Base-by-base conservation (phyloP, 805 yeast genomes). In the Candida pseudofarinosa region DNA sequence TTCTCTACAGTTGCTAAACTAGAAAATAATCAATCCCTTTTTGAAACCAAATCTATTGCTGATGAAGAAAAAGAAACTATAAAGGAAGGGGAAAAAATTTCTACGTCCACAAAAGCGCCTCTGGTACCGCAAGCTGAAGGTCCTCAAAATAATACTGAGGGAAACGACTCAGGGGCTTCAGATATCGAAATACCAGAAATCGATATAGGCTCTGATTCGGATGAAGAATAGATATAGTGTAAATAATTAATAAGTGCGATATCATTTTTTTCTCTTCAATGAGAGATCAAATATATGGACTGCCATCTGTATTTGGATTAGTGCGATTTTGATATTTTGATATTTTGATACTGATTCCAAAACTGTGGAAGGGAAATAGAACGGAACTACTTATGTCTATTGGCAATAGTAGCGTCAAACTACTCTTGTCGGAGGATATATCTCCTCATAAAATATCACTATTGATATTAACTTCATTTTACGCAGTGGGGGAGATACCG, bases 381-480 rank as follows among this genome's bases (percentile, higher is more conserved):
- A 7, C 28, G 13, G 10, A 7, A 7, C 10, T 23, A 7, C 10
- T 23, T 10, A 39, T 39, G 42, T 4, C 31, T 19, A 20, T 18
- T 12, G 33, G 37, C 35, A 35, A 34, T 18, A 32, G 33, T 26
- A 46, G 47, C 38, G 42, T 51, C 17, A 52, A 55, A 41, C 49
- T 65, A 19, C 48, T 65, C 10, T 52, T 66, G 26, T 54, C 70
- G 3, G 74, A 69, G 42, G 72, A 63, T 41, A 46, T 81, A 19
- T 74, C 83, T 4, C 80, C 86, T 0, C 72, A 77, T 43, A 79
- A 77, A 48, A 59, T 82, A 0, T 76, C 81, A 1, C 50, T 80
- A 1, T 51, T 80, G 7, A 59, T 73, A 2, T 52, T 82, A 12
- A 66, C 80, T 23, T 37, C 41, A 26, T 37, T 52, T n/a, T 50